Percentiles rank a stretch among this genome's conserved stretches.
phyloP scores from a whole-genome alignment of 2,329 filamentous ascomycete species.

The Colletotrichum tropicale region DNA sequence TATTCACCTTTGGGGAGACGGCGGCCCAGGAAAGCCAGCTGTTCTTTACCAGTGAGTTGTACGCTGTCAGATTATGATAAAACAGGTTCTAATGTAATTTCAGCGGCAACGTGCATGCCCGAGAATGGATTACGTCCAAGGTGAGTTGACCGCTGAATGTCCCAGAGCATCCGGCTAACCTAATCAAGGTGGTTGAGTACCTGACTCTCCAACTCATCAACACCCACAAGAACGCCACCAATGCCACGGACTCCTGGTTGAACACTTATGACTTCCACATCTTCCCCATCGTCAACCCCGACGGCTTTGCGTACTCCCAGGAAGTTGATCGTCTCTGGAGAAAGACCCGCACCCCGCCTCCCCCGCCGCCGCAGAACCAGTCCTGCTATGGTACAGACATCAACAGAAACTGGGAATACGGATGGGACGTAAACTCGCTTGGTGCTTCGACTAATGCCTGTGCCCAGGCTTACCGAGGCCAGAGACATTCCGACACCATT shows the following conservation, averaged over 20 bases:
- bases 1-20: conserved; percentile 51
- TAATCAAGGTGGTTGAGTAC: conserved; percentile 44
- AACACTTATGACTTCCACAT: conserved; percentile 63
- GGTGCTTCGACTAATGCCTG: conserved; percentile 55
- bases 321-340: conserved; percentile 52
- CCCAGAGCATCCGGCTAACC: not conserved
- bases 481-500: conserved; percentile 42
- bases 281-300: conserved; percentile 53
- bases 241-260: conserved; percentile 42
- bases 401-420: conserved; percentile 59
- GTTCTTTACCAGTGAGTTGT: conserved; percentile 44
- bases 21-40: conserved; percentile 48
- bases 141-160: conserved; percentile 40
- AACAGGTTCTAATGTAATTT: not conserved
- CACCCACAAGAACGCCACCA: conserved; percentile 34
- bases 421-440: conserved; percentile 45
- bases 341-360: conserved; percentile 53
- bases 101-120: conserved; percentile 52
- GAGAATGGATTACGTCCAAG: conserved; percentile 58
- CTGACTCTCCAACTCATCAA: conserved; percentile 51
- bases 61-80: rapidly evolving
- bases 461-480: conserved; percentile 47
- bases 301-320: conserved; percentile 52
- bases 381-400: conserved; percentile 54
- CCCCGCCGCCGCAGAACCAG: conserved; percentile 32